Conservation (phyloP, 2,329 filamentous ascomycete genomes). For the Claviceps digitariae region DNA sequence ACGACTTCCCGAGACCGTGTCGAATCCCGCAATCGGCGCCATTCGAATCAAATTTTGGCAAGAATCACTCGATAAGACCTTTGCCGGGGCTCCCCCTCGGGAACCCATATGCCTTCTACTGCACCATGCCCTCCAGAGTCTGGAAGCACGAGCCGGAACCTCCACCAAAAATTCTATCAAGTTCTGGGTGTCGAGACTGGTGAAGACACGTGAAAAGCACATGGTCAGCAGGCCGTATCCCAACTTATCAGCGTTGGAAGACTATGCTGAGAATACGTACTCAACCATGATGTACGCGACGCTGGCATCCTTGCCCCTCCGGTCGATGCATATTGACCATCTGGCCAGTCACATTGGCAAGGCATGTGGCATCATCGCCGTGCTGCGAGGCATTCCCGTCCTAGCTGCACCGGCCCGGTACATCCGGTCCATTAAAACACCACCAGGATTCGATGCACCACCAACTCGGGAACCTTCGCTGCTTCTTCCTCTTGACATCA, state of each 20-base stretch:
- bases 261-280: slow-evolving; percentile 90
- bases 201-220: slow-evolving; percentile 69
- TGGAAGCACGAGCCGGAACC: slow-evolving; percentile 32
- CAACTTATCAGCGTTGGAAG: slow-evolving; percentile 60
- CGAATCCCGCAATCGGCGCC: slow-evolving; percentile 70
- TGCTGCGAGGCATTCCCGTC: slow-evolving; percentile 76
- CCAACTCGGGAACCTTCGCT: slow-evolving; percentile 38
- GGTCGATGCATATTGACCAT: slow-evolving; percentile 78
- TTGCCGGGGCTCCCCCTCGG: slow-evolving; percentile 66
- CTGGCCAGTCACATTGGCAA: slow-evolving; percentile 93
- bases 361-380: slow-evolving; percentile 72
- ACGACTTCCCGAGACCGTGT: slow-evolving; percentile 78
- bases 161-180: slow-evolving; percentile 40
- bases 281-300: slow-evolving; percentile 84
- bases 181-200: slow-evolving; percentile 63
- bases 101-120: slow-evolving; percentile 85
- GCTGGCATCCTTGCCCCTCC: slow-evolving; percentile 63
- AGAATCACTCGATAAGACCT: slow-evolving; percentile 65
- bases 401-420: slow-evolving; percentile 59
- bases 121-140: slow-evolving; percentile 53
- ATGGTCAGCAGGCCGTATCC: slow-evolving; percentile 75
- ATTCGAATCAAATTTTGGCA: slow-evolving; percentile 95
- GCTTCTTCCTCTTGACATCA: slow-evolving; percentile 75
- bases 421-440: slow-evolving; percentile 31
- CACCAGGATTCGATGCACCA: slow-evolving; percentile 24